These are phyloP conservation scores for Lobosporangium transversale DNA, from an alignment of 192 early-diverging fungal species.

Conservation along the genomic window DNA sequence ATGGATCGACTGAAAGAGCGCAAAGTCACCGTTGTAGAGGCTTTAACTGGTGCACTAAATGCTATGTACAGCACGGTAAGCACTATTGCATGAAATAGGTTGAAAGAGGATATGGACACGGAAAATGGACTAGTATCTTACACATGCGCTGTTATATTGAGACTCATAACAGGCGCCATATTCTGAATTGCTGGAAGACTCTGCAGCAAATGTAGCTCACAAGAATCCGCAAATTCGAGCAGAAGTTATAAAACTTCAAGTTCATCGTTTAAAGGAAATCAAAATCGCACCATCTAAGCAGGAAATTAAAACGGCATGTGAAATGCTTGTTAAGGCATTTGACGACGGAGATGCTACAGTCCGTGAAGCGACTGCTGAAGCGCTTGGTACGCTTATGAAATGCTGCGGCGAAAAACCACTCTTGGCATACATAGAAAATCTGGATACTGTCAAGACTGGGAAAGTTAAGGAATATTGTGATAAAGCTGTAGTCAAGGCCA, in stretches of 20 bases:
- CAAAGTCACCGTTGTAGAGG: constrained; percentile 89
- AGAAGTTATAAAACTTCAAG: constrained; percentile 79
- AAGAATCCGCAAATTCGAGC: constrained; percentile 94
- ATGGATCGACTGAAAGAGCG: constrained; percentile 97
- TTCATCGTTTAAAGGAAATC: constrained; percentile 78
- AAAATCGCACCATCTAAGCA: constrained; percentile 76
- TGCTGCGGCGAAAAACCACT: constrained; percentile 83
- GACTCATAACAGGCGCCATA: constrained; percentile 53
- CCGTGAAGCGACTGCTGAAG: constrained; percentile 85
- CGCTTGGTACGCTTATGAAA: constrained; percentile 90
- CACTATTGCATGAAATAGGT: too few relatives aligned
- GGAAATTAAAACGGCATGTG: constrained; percentile 83
- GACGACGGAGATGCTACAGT: constrained; percentile 89
- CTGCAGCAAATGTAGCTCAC: constrained; percentile 73
- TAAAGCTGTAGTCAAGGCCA: constrained; percentile 85
- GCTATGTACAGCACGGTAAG: constrained; percentile 80
- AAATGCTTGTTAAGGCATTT: constrained; percentile 78
- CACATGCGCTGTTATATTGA: not conserved
- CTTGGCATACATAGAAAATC: constrained; percentile 76
- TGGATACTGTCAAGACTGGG: constrained; percentile 88
- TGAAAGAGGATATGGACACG: too few relatives aligned
- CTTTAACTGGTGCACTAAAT: constrained; percentile 81
- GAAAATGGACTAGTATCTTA: not conserved
- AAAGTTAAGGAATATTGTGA: constrained; percentile 91
- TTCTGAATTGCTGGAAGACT: constrained; percentile 82